A percentile compares a stretch with the other conserved stretches of the same genome.
Evolutionary conservation across 2,329 filamentous ascomycete species (phyloP).

Genomic region (Trichoderma gracile): DNA sequence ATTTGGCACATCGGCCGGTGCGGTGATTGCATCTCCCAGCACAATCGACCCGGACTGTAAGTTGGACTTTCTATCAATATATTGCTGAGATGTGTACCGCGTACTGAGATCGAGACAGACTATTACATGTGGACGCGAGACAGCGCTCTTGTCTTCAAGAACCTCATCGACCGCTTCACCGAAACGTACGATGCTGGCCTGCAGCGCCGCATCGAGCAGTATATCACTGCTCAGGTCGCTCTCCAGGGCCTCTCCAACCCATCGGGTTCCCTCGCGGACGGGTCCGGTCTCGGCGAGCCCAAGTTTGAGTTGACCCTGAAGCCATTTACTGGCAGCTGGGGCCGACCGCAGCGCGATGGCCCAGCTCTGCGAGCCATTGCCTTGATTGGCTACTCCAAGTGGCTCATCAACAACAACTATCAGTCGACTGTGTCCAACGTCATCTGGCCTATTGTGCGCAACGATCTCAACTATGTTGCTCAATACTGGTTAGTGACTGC

Average conservation of each 20-base stretch:
- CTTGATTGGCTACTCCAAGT: conserved; percentile 70
- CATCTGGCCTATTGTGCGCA: conserved; percentile 73
- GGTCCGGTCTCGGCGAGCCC: conserved; percentile 65
- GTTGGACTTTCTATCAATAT: conserved; percentile 29
- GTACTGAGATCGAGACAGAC: conserved; percentile 49
- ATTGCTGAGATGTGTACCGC: neutral
- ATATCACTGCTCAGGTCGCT: conserved; percentile 65
- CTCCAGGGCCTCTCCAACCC: conserved; percentile 70
- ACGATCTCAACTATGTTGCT: conserved; percentile 73
- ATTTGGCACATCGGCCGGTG: conserved; percentile 49
- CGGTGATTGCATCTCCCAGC: conserved; percentile 60
- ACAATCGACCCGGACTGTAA: conserved; percentile 57
- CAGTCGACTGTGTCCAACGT: conserved; percentile 55
- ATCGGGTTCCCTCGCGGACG: conserved; percentile 58
- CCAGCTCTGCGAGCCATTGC: conserved; percentile 75
- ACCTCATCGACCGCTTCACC: conserved; percentile 64
- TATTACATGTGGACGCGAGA: conserved; percentile 81
- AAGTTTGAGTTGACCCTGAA: conserved; percentile 69
- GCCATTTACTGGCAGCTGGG: conserved; percentile 69
- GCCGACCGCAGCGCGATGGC: conserved; percentile 75
- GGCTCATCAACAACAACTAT: conserved; percentile 68
- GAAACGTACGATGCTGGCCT: conserved; percentile 59
- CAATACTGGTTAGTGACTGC: conserved; percentile 60
- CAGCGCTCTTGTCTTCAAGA: conserved; percentile 68
- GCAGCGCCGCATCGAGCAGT: conserved; percentile 65